Percentiles rank a stretch among this genome's conserved stretches.
Evolutionary conservation across 139 green algal genomes (phyloP).

Genomic region (Ostreobium quekettii): DNA sequence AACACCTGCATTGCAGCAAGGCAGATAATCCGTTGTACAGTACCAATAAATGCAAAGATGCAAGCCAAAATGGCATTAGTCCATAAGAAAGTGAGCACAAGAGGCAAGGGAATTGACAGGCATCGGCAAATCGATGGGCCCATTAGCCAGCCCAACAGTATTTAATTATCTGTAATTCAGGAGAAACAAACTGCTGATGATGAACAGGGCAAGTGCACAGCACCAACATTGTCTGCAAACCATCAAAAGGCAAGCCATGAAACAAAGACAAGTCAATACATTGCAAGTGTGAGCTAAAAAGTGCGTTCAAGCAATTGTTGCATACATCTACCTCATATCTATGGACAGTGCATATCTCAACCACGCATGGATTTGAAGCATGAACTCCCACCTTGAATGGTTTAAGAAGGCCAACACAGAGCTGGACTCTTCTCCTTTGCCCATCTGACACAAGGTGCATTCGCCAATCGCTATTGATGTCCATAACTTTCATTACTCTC

Average conservation of each 20-base stretch:
- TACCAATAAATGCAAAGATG: neutral
- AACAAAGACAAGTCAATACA: neutral
- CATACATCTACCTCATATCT: neutral
- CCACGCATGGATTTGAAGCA: neutral
- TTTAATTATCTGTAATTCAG: no score
- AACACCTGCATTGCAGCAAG: conserved; percentile 43
- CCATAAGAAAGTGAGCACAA: neutral
- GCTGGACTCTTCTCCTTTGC: conserved; percentile 84
- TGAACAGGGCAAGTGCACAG: conserved; percentile 2
- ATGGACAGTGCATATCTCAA: neutral
- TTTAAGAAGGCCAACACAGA: conserved; percentile 77
- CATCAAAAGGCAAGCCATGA: neutral
- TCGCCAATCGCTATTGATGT: conserved; percentile 78
- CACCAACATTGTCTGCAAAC: neutral
- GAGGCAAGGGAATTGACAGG: neutral
- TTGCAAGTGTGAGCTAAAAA: neutral
- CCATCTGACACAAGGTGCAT: conserved; percentile 81
- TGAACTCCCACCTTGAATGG: conserved; percentile 63
- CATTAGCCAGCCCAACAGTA: no score
- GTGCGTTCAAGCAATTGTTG: no score
- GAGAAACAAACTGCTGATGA: no score
- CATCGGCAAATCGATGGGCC: neutral
- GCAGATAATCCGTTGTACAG: neutral
- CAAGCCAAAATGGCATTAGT: no score
- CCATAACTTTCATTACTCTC: conserved; percentile 67